Evolutionary conservation across 164 flowering plant genomes (phyloP).

Genomic region (Macadamia integrifolia): DNA sequence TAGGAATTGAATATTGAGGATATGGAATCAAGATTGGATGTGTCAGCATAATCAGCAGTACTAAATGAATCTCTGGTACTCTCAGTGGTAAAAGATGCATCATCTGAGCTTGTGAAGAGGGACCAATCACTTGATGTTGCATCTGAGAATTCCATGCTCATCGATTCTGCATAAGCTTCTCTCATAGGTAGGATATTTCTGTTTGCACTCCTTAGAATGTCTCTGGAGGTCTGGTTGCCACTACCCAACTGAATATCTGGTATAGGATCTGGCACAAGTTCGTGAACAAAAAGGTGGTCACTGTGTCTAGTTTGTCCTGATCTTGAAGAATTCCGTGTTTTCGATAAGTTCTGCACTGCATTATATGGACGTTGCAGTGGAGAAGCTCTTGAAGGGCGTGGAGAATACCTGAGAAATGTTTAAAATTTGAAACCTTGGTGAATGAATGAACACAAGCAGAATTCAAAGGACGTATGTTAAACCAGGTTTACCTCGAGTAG

Average conservation of each 20-base stretch:
- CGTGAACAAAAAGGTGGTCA: slow-evolving; percentile 11
- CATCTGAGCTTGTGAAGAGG: slow-evolving; percentile 81
- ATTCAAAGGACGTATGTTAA: not conserved
- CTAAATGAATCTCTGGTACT: slow-evolving; percentile 82
- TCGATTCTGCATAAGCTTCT: slow-evolving; percentile 24
- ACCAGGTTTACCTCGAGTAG: slow-evolving; percentile 57
- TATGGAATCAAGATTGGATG: slow-evolving; percentile 36
- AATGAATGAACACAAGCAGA: not conserved
- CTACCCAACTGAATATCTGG: slow-evolving; percentile 10
- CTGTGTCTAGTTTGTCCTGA: slow-evolving; percentile 19
- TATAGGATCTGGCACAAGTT: slow-evolving; percentile 11
- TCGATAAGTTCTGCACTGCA: slow-evolving; percentile 19
- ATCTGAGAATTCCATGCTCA: slow-evolving; percentile 49
- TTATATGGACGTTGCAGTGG: slow-evolving; percentile 22
- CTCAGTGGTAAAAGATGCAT: slow-evolving; percentile 82
- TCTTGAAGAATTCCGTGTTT: slow-evolving; percentile 29
- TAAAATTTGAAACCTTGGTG: slow-evolving; percentile 3
- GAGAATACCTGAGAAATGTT: slow-evolving; percentile 44
- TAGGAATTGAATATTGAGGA: slow-evolving; percentile 45
- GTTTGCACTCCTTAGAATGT: slow-evolving; percentile 15
- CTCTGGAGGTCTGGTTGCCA: slow-evolving; percentile 12
- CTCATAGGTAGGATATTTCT: slow-evolving; percentile 19
- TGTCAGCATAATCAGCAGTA: slow-evolving; percentile 51
- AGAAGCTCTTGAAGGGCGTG: slow-evolving; percentile 50
- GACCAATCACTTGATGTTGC: slow-evolving; percentile 82